Evolutionary conservation across 2,329 filamentous ascomycete species (phyloP).

Genomic region (Phaeosphaeria sp.): DNA sequence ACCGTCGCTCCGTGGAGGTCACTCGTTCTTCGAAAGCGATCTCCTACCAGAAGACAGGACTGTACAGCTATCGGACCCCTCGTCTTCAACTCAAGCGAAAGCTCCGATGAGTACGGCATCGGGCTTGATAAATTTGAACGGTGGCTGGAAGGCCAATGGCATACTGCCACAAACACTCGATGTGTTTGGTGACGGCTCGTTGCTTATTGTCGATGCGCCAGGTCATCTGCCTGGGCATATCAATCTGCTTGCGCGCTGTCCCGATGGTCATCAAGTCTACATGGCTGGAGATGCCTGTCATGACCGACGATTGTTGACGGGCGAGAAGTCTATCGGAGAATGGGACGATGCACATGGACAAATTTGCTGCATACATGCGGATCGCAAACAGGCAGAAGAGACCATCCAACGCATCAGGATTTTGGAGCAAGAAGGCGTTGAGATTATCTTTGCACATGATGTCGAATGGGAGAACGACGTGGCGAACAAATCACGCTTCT

Average conservation of each 20-base stretch:
- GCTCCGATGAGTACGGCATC: not conserved
- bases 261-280: constrained; percentile 51
- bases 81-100: not conserved
- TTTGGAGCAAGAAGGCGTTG: constrained; percentile 53
- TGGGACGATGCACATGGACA: constrained; percentile 57
- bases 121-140: constrained; percentile 17
- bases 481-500: constrained; percentile 36
- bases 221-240: constrained; percentile 63
- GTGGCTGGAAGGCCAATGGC: constrained; percentile 53
- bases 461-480: constrained; percentile 55
- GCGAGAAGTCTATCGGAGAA: constrained; percentile 60
- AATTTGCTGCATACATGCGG: constrained; percentile 60
- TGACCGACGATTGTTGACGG: constrained; percentile 58
- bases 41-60: constrained; percentile 52
- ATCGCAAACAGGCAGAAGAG: constrained; percentile 54
- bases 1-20: constrained; percentile 30
- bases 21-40: constrained; percentile 54
- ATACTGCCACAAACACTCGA: constrained; percentile 56
- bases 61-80: constrained; percentile 53
- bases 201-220: constrained; percentile 59
- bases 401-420: constrained; percentile 54
- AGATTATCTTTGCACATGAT: constrained; percentile 62
- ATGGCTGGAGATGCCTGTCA: constrained; percentile 64
- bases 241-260: constrained; percentile 56
- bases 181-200: constrained; percentile 56